A percentile compares a stretch with the other conserved stretches of the same genome.
Conservation (phyloP, 129 eudicot species). For the Daucus carota region DH1_v3.0 NC_030382.2:46063501-46064000, state of each 20-base stretch:
- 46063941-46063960: not conserved
- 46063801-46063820: not conserved
- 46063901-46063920: not conserved
- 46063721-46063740: not conserved
- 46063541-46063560: not conserved
- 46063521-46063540: not conserved
- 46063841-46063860: not conserved
- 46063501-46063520: constrained; percentile 53
- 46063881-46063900: not conserved
- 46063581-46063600: not conserved
- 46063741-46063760: not conserved
- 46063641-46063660: not conserved
- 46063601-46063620: not conserved
- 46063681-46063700: not conserved
- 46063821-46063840: not conserved
- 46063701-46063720: not conserved
- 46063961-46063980: not conserved
- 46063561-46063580: not conserved
- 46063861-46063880: not conserved
- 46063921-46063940: not conserved
- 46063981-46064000: not conserved
- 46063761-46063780: not conserved
- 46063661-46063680: not conserved
- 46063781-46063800: not conserved
- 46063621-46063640: not conserved